phyloP scores from a whole-genome alignment of 805 yeast species.

The Saturnispora sanitii region DNA sequence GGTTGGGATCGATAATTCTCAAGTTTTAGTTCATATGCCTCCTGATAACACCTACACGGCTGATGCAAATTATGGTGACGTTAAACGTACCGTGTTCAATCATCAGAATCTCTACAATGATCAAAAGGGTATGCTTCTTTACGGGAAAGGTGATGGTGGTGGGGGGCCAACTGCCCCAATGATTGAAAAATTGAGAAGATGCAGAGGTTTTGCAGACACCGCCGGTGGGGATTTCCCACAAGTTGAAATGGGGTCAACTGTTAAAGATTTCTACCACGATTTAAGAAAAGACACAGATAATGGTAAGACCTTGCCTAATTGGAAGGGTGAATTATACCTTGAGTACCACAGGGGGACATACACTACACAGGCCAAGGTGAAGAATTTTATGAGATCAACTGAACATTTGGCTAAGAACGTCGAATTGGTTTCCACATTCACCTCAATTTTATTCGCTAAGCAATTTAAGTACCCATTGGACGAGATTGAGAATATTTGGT shows the following conservation, averaged over 20 bases:
- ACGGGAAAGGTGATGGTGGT: conserved; percentile 97
- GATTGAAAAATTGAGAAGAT: conserved; percentile 85
- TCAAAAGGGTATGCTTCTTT: conserved; percentile 71
- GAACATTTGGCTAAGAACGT: conserved; percentile 78
- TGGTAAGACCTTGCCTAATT: conserved; percentile 65
- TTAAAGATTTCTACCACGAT: conserved; percentile 70
- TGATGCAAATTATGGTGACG: conserved; percentile 87
- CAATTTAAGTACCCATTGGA: conserved; percentile 61
- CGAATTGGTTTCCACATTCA: conserved; percentile 72
- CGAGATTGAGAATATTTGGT: conserved; percentile 71
- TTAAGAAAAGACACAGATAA: conserved; percentile 51
- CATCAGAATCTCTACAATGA: conserved; percentile 78
- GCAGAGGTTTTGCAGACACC: conserved; percentile 77
- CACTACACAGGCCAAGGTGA: conserved; percentile 85
- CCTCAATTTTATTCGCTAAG: conserved; percentile 42
- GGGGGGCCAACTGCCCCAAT: conserved; percentile 95
- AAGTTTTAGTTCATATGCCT: conserved; percentile 94
- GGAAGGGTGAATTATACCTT: conserved; percentile 90
- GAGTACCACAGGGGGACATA: conserved; percentile 97
- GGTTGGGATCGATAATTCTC: conserved; percentile 92
- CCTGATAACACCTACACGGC: conserved; percentile 96
- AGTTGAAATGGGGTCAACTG: conserved; percentile 65
- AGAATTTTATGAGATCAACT: conserved; percentile 64
- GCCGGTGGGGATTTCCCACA: conserved; percentile 69
- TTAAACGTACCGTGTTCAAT: conserved; percentile 63